Evolutionary conservation across 2,329 filamentous ascomycete genomes (phyloP).

Genomic region (Stagonosporopsis chrysanthemi): DNA sequence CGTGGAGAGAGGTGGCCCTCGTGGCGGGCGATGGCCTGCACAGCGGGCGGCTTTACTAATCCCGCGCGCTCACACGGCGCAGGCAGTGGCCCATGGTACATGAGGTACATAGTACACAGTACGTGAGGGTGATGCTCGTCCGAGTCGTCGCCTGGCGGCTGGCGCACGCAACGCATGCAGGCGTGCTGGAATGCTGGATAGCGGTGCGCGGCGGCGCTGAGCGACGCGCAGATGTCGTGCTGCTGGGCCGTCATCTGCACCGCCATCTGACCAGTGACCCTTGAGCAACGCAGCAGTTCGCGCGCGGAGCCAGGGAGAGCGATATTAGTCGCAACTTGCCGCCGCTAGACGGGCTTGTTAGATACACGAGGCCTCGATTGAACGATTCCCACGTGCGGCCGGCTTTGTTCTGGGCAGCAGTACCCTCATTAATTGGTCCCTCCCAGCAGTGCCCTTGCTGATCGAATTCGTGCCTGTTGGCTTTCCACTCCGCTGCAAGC

Average conservation of each 20-base stretch:
- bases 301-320: conserved; percentile 32
- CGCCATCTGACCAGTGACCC: conserved; percentile 27
- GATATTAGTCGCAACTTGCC: conserved; percentile 48
- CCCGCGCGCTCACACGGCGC: conserved; percentile 3
- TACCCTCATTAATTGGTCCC: conserved; percentile 41
- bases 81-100: conserved; percentile 10
- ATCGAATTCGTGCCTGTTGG: conserved; percentile 25
- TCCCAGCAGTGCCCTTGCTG: conserved; percentile 22
- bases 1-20: conserved; percentile 29
- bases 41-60: conserved; percentile 32
- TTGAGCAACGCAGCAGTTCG: conserved; percentile 29
- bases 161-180: conserved; percentile 10
- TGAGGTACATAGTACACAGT: background rate
- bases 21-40: conserved; percentile 32
- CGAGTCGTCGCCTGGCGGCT: background rate
- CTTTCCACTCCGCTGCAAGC: conserved; percentile 27
- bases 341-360: conserved; percentile 44
- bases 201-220: conserved; percentile 11
- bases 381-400: conserved; percentile 50
- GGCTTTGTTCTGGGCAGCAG: conserved; percentile 37
- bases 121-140: conserved; percentile 17
- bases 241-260: conserved; percentile 20
- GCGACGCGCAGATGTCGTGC: conserved; percentile 17
- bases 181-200: conserved; percentile 22
- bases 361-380: conserved; percentile 51